Base-by-base conservation (phyloP, 2,329 filamentous ascomycete species). In the Ceratocystis cacaofunesta region DNA sequence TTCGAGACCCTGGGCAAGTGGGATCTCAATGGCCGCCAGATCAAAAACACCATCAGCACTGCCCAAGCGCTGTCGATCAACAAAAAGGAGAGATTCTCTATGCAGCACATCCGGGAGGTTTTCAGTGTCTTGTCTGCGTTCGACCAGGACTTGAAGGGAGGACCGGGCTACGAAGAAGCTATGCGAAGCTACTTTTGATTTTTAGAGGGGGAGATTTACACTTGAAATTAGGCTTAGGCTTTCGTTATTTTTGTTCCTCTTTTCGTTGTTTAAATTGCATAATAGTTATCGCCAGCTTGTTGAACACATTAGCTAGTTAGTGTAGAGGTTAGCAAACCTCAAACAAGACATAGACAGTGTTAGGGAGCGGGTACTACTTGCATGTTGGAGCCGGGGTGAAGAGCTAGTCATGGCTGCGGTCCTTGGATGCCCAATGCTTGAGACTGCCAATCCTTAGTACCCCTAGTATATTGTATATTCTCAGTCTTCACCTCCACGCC, bases 101-200 rank as follows among this genome's bases (percentile, higher is more conserved):
- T 95, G 87, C 80, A 80, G 62, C 90, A 95, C 71, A 87, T 96
- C 72, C 83, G 82, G 69, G 83, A 89, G 68, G 89, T 95, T 12
- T 80, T 96, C n/a, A 88, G 91, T 55, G 89, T 95, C 1, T 86
- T 88, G 28, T 85, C 89, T 74, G 87, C 84, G 44, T 96, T 96
- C 74, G 88, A 92, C 69, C 82, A 85, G 36, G 90, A 96, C 72
- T 78, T 96, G 62, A 90, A 87, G 73, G 91, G 90, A 4, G 90
- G 90, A 0, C 80, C 82, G 0, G 90, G 90, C 0, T 95, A 90
- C 70, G 78, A 88, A 69, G 90, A 94, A 72, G 89, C 89, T 0
- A 92, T 94, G 90, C 81, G 87, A 69, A 89, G 86, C 71, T 94
- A 94, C 70, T 86, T 82, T 66, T 86, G 74, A 66, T 36, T 63